Base-by-base conservation (phyloP, 2,329 filamentous ascomycete genomes). In the Penicillium sp. region DNA sequence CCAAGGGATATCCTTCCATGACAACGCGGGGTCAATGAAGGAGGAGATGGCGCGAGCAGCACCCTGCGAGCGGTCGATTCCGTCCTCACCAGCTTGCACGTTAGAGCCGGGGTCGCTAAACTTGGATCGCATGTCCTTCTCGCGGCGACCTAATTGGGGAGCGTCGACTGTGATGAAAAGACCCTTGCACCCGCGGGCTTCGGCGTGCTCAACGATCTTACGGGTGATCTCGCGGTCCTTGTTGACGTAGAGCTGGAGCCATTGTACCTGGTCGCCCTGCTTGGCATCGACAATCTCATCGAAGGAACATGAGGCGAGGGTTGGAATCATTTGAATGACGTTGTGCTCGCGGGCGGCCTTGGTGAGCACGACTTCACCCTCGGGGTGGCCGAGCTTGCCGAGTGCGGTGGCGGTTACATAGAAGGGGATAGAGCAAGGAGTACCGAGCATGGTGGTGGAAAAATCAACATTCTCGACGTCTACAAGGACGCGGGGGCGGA, bases 131-230 rank as follows among this genome's bases (percentile, higher is more conserved):
- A 98, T 98, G 76, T 98, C 95, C 82, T 98, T 99, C 78, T 99
- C 95, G 68, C 95, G 85, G 42, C 95, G 88, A 45, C 95, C 95
- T 25, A 99, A 88, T 78, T 98, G 94, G 6, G 95, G 95, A 55
- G 95, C 95, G 76, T 99, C 95, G 57, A 99, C 95, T 2, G 95
- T 99, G 80, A 99, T 97, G 83, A 99, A 99, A 19, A 99, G 87
- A 10, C 90, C 95, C 79, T 92, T 95, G 84, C 95, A 98, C 30
- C 95, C 95, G 59, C 95, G 89, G 72, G 82, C 82, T 80, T 99
- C 95, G 62, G 95, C 95, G 78, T 98, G 92, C 79, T 94, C 78
- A 52, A 99, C 90, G 69, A 99, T 98, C 65, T 87, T 86, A 78
- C 91, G 87, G 8, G 95, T 99, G 77, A 99, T 94, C 35, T 84